Conservation (phyloP, 2,329 filamentous ascomycete species). For the Gliomastix tumulicola region DNA sequence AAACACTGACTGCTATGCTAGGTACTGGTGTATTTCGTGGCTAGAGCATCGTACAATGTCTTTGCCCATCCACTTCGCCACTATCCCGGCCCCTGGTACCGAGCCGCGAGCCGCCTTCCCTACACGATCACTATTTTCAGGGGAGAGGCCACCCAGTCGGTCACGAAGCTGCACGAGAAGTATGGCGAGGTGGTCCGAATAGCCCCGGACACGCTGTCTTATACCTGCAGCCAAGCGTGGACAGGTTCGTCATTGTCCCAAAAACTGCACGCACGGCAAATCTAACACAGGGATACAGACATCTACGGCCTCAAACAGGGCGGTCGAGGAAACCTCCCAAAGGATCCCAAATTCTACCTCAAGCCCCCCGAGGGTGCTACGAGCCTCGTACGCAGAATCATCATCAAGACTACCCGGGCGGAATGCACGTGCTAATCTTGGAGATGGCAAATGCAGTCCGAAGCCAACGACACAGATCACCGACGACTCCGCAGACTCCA, state of each 20-base stretch:
- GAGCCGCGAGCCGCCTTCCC: neutral
- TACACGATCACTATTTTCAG: neutral
- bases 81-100: neutral
- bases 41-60: too few species aligned
- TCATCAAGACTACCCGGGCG: too few species aligned
- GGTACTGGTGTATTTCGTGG: too few species aligned
- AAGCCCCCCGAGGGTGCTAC: neutral
- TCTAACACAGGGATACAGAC: neutral
- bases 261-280: neutral
- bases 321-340: neutral
- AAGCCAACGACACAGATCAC: neutral
- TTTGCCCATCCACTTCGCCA: neutral
- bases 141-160: neutral
- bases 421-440: too few species aligned
- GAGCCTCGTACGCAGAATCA: neutral
- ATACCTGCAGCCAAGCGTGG: constrained; percentile 12
- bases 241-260: constrained; percentile 7
- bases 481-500: neutral
- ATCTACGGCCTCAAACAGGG: neutral
- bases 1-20: too few species aligned
- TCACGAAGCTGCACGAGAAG: constrained; percentile 12
- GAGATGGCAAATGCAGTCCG: neutral
- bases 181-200: constrained; percentile 29
- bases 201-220: constrained; percentile 29
- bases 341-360: neutral